Conservation (phyloP, 176 grass and related monocot species). For the Ensete glaucum region DNA sequence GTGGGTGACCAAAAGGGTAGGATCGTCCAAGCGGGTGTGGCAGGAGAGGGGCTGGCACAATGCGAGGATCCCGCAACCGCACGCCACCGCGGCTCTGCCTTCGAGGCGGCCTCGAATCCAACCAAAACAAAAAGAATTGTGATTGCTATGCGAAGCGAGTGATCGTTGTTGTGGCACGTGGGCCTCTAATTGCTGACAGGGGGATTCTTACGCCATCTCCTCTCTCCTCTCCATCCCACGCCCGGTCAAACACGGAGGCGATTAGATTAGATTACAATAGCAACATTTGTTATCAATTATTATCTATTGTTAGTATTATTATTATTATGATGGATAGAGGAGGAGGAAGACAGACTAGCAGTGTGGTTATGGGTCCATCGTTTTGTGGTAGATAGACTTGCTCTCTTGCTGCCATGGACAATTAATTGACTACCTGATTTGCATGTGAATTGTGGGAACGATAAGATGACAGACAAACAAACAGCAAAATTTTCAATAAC, state of each 20-base stretch:
- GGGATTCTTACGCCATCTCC: slow-evolving; percentile 2
- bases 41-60: background rate
- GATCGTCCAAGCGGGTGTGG: background rate
- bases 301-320: too few relatives aligned
- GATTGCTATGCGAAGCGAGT: too few relatives aligned
- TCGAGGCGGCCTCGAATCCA: background rate
- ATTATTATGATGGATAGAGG: too few relatives aligned
- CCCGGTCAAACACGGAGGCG: slow-evolving; percentile 4
- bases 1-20: too few relatives aligned
- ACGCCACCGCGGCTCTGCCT: background rate
- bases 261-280: background rate
- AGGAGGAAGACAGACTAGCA: too few relatives aligned
- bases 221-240: background rate
- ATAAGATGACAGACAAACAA: background rate
- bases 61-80: slow-evolving; percentile 16
- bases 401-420: background rate
- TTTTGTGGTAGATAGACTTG: background rate
- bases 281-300: too few relatives aligned
- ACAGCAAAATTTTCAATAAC: background rate
- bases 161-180: too few relatives aligned
- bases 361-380: too few relatives aligned
- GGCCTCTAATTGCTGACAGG: background rate
- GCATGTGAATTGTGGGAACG: background rate
- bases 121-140: too few relatives aligned
- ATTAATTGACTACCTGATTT: background rate